These are phyloP conservation scores for Emmonsiellopsis sp. DNA, from an alignment of 2,329 filamentous ascomycete genomes.

Conservation along the genomic window DNA sequence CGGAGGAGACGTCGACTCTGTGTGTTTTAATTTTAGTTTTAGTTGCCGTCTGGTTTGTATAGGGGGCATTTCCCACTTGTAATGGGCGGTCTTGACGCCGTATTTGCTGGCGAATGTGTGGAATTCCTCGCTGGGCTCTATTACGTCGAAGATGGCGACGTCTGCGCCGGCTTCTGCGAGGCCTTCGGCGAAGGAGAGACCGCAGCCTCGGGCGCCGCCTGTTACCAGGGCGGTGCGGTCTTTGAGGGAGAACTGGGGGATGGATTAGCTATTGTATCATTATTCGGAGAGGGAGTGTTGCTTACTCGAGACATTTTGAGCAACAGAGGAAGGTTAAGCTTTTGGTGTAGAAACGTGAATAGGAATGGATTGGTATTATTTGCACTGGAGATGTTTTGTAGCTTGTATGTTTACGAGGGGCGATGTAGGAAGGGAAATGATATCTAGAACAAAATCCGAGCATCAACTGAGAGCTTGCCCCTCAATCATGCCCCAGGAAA, in stretches of 20 bases:
- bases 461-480: no score
- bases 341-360: no score
- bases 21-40: not conserved
- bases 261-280: not conserved
- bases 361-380: not conserved
- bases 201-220: conserved; percentile 38
- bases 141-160: conserved; percentile 31
- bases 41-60: not conserved
- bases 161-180: conserved; percentile 39
- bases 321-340: not conserved
- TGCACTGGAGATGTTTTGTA: not conserved
- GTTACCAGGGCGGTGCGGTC: conserved; percentile 36
- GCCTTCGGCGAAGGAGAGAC: conserved; percentile 36
- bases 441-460: no score
- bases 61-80: not conserved
- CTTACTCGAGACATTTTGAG: conserved; percentile 17
- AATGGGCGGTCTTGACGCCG: conserved; percentile 1
- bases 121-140: not conserved
- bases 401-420: no score
- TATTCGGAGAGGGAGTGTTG: not conserved
- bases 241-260: conserved; percentile 22
- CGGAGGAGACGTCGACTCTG: conserved; percentile 32
- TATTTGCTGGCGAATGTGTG: not conserved
- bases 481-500: no score
- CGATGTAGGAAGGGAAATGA: no score